Conservation (phyloP, 2,329 filamentous ascomycete genomes). For the Sporothrix schenckii region DNA sequence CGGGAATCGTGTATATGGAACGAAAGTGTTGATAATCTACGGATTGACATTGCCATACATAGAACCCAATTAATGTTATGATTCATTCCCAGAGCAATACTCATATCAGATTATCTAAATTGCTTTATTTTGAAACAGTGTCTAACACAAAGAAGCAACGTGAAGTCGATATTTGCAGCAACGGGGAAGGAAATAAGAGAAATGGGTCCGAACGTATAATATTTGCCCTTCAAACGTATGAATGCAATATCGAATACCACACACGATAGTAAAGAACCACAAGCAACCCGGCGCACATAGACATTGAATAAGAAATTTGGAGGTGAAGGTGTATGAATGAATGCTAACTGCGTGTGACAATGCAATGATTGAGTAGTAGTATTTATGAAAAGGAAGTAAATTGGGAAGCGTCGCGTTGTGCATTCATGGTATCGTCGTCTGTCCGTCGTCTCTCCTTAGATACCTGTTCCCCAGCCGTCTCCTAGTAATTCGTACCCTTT, state of each 20-base stretch:
- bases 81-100: no score
- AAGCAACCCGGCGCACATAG: background rate
- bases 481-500: background rate
- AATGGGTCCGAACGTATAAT: background rate
- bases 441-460: conserved; percentile 27
- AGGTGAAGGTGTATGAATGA: conserved; percentile 17
- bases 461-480: conserved; percentile 4
- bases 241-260: background rate
- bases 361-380: conserved; percentile 11
- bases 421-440: conserved; percentile 32
- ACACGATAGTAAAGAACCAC: background rate
- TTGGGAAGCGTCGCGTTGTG: conserved; percentile 20
- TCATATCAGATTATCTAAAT: background rate
- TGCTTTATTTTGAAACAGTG: background rate
- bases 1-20: no score
- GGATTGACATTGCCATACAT: no score
- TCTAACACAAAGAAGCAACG: conserved; percentile 1
- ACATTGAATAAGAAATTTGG: background rate
- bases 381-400: conserved; percentile 26
- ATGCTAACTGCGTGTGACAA: conserved; percentile 15
- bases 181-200: background rate
- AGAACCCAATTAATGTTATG: no score
- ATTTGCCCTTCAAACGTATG: background rate
- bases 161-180: background rate
- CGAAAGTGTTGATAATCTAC: no score